Evolutionary conservation across 2,329 filamentous ascomycete species (phyloP).

Genomic region (Colletotrichum zoysiae): DNA sequence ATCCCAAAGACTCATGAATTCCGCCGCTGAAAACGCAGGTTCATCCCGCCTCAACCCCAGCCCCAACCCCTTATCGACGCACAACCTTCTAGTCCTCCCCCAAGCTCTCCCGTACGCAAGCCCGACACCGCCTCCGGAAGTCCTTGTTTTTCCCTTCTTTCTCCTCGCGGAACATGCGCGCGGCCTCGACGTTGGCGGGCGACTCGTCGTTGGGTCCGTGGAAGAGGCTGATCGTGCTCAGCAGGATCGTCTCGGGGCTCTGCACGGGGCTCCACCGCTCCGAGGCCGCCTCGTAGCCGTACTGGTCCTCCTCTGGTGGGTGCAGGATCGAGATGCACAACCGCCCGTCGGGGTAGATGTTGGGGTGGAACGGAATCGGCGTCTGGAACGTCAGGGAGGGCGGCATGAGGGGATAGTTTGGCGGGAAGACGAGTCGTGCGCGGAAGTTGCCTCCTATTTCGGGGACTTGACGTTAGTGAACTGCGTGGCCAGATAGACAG

Average conservation of each 20-base stretch:
- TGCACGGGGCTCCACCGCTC: slow-evolving; percentile 97
- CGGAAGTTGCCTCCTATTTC: slow-evolving; percentile 88
- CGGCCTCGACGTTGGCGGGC: slow-evolving; percentile 94
- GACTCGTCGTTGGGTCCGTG: slow-evolving; percentile 95
- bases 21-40: background rate
- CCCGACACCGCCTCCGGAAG: slow-evolving; percentile 83
- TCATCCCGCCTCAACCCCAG: background rate
- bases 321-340: slow-evolving; percentile 99
- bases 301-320: slow-evolving; percentile 92
- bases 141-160: slow-evolving; percentile 70
- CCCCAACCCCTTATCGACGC: background rate
- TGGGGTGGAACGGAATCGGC: slow-evolving; percentile 91
- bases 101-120: slow-evolving; percentile 84
- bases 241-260: slow-evolving; percentile 91
- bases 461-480: slow-evolving; percentile 8
- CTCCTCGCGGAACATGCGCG: slow-evolving; percentile 87
- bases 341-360: slow-evolving; percentile 87
- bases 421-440: slow-evolving; percentile 84
- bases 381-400: slow-evolving; percentile 89
- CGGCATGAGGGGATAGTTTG: slow-evolving; percentile 87
- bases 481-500: background rate
- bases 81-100: slow-evolving; percentile 71
- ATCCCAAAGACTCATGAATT: background rate
- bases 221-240: slow-evolving; percentile 93
- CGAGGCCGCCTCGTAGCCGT: slow-evolving; percentile 89